Evolutionary conservation across 495 filamentous ascomycete species (phyloP), one percentile per base, ranked within the genome.

Genomic region (Lasiosphaeris hirsuta): DNA sequence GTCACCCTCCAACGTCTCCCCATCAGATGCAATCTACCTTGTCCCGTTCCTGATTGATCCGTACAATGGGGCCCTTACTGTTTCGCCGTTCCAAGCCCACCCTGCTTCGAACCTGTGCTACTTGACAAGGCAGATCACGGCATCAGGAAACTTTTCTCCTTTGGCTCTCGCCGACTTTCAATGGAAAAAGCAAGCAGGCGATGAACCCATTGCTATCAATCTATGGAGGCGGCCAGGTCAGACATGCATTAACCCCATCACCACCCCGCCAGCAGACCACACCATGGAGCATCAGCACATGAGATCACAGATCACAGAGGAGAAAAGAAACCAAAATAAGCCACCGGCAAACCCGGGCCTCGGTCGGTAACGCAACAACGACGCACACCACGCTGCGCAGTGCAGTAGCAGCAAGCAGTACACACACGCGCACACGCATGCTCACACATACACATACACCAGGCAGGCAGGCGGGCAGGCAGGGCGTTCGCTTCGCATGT

Each of bases 191-290:
- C 23, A 30, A 30, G 23, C 23, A 30, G 23, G 23, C 23, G 23
- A 30, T 30, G 23, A 5, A 30, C 23, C 23, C 23, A 30, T 30
- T 30, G 5, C 19, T 33, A 35, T 33, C 14, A 37, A 45, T 19
- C 17, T 15, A 10, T 3, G 30, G 23, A 35, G 34, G 51, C 19
- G 10, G 23, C 38, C 19, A 23, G 30, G 39, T 54, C 51, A 54
- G 51, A 54, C 51, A 44, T 54, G 51, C 51, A 54, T 54, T 38
- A 30, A 36, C 43, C 30, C 30, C 43, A 23, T 19, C 18, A 30
- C 43, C 51, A 54, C 38, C 38, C 38, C 19, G 23, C 23, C 23
- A 30, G 23, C 23, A 30, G 23, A 30, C 23, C 23, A 30, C 23
- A 5, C 14, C 51, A 51, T 51, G 49, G n/a, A n/a, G n/a, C n/a